Percentiles rank a stretch among this genome's conserved stretches.
Evolutionary conservation across 179 eudicot species (phyloP).

Genomic region (Silene coronaria): DNA sequence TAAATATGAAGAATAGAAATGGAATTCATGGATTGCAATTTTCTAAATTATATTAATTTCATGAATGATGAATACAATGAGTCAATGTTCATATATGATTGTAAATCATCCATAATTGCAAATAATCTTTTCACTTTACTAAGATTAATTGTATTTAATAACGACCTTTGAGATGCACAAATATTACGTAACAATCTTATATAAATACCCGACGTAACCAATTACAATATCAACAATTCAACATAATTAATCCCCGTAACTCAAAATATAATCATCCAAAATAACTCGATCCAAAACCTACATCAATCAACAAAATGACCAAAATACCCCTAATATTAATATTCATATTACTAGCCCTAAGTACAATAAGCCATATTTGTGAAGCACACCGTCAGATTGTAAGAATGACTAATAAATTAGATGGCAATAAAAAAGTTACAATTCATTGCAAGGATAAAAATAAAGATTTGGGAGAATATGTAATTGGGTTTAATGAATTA

Average conservation of each 20-base stretch:
- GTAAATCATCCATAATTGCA: neutral
- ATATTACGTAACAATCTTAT: no score
- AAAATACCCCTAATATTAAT: neutral
- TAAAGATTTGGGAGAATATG: neutral
- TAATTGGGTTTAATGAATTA: neutral
- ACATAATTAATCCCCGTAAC: no score
- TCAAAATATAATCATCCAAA: neutral
- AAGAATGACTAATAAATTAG: neutral
- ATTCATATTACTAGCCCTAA: neutral
- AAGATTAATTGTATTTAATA: no score
- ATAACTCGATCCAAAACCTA: neutral
- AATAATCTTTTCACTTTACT: neutral
- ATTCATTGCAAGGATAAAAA: constrained; percentile 12
- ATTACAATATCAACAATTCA: neutral
- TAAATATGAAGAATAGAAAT: no score
- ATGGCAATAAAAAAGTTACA: neutral
- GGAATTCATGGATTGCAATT: no score
- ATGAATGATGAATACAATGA: no score
- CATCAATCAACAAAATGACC: neutral
- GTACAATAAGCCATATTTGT: neutral
- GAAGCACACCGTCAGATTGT: neutral
- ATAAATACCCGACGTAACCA: no score
- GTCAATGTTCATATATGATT: no score
- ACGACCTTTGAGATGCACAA: no score
- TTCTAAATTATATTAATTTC: no score